A percentile compares a stretch with the other conserved stretches of the same genome.
phyloP scores from a whole-genome alignment of 768 basidiomycete genomes.

The Pulveroboletus ravenelii region DNA sequence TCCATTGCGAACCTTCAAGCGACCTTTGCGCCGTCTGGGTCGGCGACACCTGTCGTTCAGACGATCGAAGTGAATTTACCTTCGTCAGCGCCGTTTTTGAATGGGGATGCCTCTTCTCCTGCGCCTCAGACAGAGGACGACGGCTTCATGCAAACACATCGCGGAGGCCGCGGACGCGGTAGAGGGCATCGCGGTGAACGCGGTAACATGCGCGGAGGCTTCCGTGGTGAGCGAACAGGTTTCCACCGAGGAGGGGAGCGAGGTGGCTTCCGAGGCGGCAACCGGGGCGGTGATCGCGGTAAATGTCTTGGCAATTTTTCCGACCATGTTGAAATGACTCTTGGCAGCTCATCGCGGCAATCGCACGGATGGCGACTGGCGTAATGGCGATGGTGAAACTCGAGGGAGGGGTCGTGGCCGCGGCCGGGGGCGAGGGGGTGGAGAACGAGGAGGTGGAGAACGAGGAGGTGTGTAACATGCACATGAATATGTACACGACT shows the following conservation, averaged over 20 bases:
- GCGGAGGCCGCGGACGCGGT: conserved; percentile 47
- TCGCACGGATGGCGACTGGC: conserved; percentile 41
- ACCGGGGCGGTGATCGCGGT: conserved; percentile 29
- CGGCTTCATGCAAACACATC: conserved; percentile 48
- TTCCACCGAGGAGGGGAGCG: conserved; percentile 36
- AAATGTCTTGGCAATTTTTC: conserved; percentile 1
- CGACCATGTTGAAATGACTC: neutral
- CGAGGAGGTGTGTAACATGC: conserved; percentile 33
- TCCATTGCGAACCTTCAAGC: conserved; percentile 72
- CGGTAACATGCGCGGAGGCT: conserved; percentile 38
- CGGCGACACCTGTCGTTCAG: conserved; percentile 51
- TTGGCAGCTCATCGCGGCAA: conserved; percentile 16
- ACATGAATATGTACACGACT: neutral
- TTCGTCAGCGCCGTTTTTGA: conserved; percentile 13
- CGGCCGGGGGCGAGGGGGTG: conserved; percentile 37
- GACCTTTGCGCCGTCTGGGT: conserved; percentile 69
- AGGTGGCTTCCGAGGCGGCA: conserved; percentile 32
- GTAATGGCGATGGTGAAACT: conserved; percentile 40
- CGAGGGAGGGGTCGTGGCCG: conserved; percentile 41
- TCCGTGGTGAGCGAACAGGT: conserved; percentile 34
- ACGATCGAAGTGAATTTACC: conserved; percentile 34
- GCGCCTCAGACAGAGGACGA: conserved; percentile 45
- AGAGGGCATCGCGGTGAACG: conserved; percentile 41
- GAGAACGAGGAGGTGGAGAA: conserved; percentile 31
- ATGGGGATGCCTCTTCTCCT: conserved; percentile 21